Evolutionary conservation across 2,329 filamentous ascomycete species (phyloP).

Genomic region (Cryoendolithus antarcticus): DNA sequence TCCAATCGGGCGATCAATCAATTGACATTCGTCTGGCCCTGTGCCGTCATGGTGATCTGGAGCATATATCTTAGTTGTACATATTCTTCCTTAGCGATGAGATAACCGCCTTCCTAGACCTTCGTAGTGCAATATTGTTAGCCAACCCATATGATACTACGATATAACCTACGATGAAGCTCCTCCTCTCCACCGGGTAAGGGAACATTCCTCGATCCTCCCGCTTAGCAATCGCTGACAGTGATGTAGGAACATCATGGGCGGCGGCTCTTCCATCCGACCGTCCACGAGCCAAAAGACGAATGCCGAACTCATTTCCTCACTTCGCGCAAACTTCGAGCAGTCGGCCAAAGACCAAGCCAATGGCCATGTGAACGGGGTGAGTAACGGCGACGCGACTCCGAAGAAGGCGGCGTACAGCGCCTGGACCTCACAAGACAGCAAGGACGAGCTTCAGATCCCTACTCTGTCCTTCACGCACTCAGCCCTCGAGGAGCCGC

Average conservation of each 20-base stretch:
- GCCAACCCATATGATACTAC: constrained; percentile 6
- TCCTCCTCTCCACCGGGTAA: constrained; percentile 78
- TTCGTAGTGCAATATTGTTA: not conserved
- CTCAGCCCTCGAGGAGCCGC: constrained; percentile 66
- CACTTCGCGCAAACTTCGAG: constrained; percentile 68
- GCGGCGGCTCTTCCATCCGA: constrained; percentile 69
- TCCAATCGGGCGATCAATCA: no score
- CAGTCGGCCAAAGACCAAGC: constrained; percentile 9
- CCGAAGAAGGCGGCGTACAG: constrained; percentile 24
- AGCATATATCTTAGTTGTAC: no score
- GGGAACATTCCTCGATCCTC: constrained; percentile 21
- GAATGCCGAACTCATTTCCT: constrained; percentile 84
- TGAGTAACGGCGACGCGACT: constrained; percentile 10
- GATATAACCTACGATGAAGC: constrained; percentile 49
- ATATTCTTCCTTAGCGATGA: not conserved
- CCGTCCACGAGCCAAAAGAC: constrained; percentile 68
- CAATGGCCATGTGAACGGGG: constrained; percentile 7
- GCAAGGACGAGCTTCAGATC: constrained; percentile 48
- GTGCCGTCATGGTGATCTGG: no score
- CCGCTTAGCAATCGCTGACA: constrained; percentile 11
- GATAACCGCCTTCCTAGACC: not conserved
- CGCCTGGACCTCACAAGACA: constrained; percentile 57
- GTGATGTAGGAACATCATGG: constrained; percentile 62
- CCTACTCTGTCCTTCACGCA: constrained; percentile 63
- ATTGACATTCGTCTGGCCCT: no score